Conservation (phyloP, 371 early-diverging fungal genomes). For the Lichtheimia ramosa region DNA sequence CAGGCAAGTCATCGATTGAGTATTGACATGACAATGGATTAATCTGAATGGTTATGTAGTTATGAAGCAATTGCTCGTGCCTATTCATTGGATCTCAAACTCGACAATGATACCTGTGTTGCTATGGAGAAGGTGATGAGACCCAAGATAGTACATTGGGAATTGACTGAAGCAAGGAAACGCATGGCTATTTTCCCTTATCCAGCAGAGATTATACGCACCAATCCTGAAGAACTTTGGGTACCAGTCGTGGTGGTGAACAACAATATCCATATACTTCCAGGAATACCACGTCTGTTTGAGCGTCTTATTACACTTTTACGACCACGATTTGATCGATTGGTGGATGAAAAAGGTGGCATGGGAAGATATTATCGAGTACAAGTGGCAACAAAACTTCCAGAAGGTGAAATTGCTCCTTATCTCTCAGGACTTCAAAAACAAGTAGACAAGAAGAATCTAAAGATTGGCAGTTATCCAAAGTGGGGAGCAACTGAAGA, state of each 20-base stretch:
- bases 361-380: constrained; percentile 42
- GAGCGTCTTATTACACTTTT: constrained; percentile 44
- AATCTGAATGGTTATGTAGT: constrained; percentile 23
- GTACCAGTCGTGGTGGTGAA: constrained; percentile 68
- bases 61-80: constrained; percentile 70
- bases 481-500: constrained; percentile 46
- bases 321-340: constrained; percentile 24
- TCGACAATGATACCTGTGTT: constrained; percentile 58
- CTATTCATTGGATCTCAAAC: constrained; percentile 44
- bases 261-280: constrained; percentile 68
- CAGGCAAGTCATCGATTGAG: not conserved
- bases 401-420: constrained; percentile 60
- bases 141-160: constrained; percentile 23
- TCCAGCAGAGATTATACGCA: constrained; percentile 43
- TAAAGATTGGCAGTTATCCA: constrained; percentile 75
- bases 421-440: constrained; percentile 51
- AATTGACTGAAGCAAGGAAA: constrained; percentile 49
- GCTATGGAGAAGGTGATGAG: constrained; percentile 47
- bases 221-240: constrained; percentile 53
- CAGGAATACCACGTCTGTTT: constrained; percentile 72
- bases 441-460: constrained; percentile 24
- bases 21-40: not conserved
- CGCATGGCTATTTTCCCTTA: constrained; percentile 72
- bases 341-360: constrained; percentile 15
- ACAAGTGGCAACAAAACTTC: constrained; percentile 53